A percentile compares a stretch with the other conserved stretches of the same genome.
Evolutionary conservation across 1,284 basidiomycete species (phyloP).

Genomic region (Ceratobasidium sp.): DNA sequence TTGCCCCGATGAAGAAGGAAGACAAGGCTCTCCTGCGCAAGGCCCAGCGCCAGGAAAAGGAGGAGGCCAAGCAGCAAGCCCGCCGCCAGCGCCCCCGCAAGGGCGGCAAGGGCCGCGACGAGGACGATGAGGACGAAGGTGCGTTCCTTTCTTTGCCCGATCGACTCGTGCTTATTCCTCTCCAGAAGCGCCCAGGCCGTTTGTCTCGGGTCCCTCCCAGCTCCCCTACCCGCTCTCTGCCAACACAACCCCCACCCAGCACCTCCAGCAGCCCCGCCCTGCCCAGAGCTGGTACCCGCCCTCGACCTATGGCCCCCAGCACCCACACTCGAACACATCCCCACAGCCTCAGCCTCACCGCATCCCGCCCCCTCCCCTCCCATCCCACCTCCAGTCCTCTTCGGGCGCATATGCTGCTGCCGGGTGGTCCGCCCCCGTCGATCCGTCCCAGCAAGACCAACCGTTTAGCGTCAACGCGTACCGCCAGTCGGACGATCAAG

Average conservation of each 20-base stretch:
- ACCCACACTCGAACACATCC: slow-evolving; percentile 24
- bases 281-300: slow-evolving; percentile 3
- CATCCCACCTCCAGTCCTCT: slow-evolving; percentile 5
- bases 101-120: slow-evolving; percentile 36
- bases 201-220: neutral
- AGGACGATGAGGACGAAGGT: slow-evolving; percentile 11
- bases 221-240: slow-evolving; percentile 37
- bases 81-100: slow-evolving; percentile 46
- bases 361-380: slow-evolving; percentile 5
- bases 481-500: slow-evolving; percentile 34
- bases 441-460: slow-evolving; percentile 26
- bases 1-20: slow-evolving; percentile 71
- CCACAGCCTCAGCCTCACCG: slow-evolving; percentile 11
- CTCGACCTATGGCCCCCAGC: slow-evolving; percentile 30
- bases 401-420: slow-evolving; percentile 37
- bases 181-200: slow-evolving; percentile 17
- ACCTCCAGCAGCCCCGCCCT: slow-evolving; percentile 13
- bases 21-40: slow-evolving; percentile 62
- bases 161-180: slow-evolving; percentile 23
- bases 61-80: slow-evolving; percentile 49
- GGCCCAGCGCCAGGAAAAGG: slow-evolving; percentile 53
- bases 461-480: slow-evolving; percentile 37
- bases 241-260: slow-evolving; percentile 10
- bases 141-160: slow-evolving; percentile 19
- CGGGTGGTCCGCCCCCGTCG: slow-evolving; percentile 39